Evolutionary conservation across 2,329 filamentous ascomycete genomes (phyloP), one percentile per base, ranked within the genome.

Genomic region (Sporothrix sp.): DNA sequence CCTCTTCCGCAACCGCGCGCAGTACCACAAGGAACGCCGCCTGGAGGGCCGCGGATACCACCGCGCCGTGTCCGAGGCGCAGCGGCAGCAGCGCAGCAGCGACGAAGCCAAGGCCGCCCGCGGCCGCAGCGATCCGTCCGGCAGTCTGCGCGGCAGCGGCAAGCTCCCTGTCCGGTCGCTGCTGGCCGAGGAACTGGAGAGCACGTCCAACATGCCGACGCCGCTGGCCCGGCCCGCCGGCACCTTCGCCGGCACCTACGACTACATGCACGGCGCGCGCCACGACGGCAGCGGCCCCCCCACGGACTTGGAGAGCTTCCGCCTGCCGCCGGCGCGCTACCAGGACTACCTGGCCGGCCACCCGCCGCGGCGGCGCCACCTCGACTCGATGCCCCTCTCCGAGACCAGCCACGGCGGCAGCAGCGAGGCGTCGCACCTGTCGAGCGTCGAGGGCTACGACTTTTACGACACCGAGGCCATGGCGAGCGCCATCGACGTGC

Each of bases 391-490:
- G 33, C 69, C 75, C 1, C 58, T 77, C 23, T 79, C 77, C 2
- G 65, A 71, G n/a, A 55, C 64, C 18, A 78, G 75, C 58, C 70
- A 74, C 28, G 70, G n/a, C n/a, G n/a, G 71, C 36, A 78, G 72
- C 36, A 78, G 72, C 57, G 70, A 68, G 38, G 57, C 59, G 35
- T 70, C 71, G 6, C 70, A 74, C 20, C 57, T 65, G n/a, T 75
- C 74, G 11, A 74, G 68, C 58, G 77, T 73, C 1, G 79, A 82
- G 56, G 79, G 79, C 1, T 82, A 83, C 58, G 79, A 83, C 61
- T 83, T 83, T 58, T 82, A 82, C 59, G 80, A 79, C 58, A 66
- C 78, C 25, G 78, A 79, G n/a, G 73, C 69, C 25, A 62, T 75
- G 50, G 65, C 66, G 44, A 67, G 67, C 39, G 75, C 74, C 7